Evolutionary conservation across 306 rosid species (phyloP).

Genomic region (Castanea sativa): DNA sequence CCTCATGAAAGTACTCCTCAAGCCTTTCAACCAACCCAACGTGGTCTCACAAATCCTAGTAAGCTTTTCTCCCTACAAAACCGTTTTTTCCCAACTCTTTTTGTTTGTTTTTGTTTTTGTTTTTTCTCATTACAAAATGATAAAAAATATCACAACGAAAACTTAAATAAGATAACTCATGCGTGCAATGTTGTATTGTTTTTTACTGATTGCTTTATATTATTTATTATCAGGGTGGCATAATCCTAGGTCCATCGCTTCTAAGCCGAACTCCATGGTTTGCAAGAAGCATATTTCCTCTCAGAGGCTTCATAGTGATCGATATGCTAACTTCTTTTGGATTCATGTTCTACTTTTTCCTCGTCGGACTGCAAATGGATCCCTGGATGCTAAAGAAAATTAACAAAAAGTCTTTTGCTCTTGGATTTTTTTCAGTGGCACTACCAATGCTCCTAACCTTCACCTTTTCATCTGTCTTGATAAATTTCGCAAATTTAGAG

Average conservation of each 20-base stretch:
- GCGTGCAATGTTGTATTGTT: not conserved
- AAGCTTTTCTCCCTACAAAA: not conserved
- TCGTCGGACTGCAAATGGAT: slow-evolving; percentile 37
- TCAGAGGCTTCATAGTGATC: slow-evolving; percentile 27
- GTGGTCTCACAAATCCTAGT: slow-evolving; percentile 30
- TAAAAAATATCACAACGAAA: too few species aligned
- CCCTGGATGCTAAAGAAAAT: slow-evolving; percentile 11
- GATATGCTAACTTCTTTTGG: slow-evolving; percentile 30
- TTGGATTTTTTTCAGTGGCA: slow-evolving; percentile 17
- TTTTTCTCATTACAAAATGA: too few species aligned
- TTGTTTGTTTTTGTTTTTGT: not conserved
- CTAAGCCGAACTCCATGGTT: slow-evolving; percentile 13
- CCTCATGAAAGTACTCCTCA: slow-evolving; percentile 21
- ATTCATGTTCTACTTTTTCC: slow-evolving; percentile 31
- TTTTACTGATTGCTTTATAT: not conserved
- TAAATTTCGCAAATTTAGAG: not conserved
- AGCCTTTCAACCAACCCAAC: slow-evolving; percentile 29
- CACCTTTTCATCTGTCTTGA: not conserved
- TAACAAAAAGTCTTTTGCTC: slow-evolving; percentile 10
- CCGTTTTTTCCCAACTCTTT: too few species aligned
- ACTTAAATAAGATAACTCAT: too few species aligned
- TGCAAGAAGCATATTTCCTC: slow-evolving; percentile 14
- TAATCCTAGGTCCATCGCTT: slow-evolving; percentile 35
- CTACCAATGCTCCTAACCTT: slow-evolving; percentile 5
- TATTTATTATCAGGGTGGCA: slow-evolving; percentile 32